Evolutionary conservation across 305 asterid species (phyloP).

Genomic region (Euphrasia arctica): DNA sequence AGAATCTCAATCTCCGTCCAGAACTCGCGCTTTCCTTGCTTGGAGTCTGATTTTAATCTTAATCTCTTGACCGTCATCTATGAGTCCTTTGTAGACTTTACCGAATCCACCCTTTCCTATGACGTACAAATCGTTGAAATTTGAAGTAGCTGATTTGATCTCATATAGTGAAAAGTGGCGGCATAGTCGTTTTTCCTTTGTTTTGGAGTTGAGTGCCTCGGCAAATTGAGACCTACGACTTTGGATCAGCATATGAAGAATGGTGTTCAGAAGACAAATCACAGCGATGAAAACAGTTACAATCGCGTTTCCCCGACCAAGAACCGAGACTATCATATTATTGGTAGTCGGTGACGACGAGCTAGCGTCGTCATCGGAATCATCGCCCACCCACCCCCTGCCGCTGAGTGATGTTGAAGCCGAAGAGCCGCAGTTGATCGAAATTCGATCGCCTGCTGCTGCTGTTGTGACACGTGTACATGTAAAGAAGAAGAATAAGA

Average conservation of each 20-base stretch:
- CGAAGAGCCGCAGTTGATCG: not conserved
- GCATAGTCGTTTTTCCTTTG: constrained; percentile 25
- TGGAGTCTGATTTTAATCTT: constrained; percentile 35
- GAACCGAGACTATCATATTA: constrained; percentile 18
- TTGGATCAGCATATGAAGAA: constrained; percentile 32
- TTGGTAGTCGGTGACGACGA: constrained; percentile 21
- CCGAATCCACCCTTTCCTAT: constrained; percentile 46
- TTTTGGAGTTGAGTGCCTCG: constrained; percentile 30
- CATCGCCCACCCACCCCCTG: constrained; percentile 30
- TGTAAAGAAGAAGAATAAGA: not conserved
- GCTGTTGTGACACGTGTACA: not conserved
- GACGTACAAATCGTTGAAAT: constrained; percentile 26
- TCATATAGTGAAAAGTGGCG: constrained; percentile 37
- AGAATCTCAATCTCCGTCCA: constrained; percentile 38
- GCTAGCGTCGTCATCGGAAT: constrained; percentile 18
- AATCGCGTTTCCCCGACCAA: constrained; percentile 30
- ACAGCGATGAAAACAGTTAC: constrained; percentile 29
- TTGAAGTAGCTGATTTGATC: constrained; percentile 32
- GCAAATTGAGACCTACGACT: constrained; percentile 18
- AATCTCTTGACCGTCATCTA: constrained; percentile 21
- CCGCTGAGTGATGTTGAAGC: constrained; percentile 1
- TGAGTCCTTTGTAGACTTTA: constrained; percentile 37
- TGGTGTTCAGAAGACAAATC: constrained; percentile 31
- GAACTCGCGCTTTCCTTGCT: constrained; percentile 42
- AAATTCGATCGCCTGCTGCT: not conserved